Conservation (phyloP, 306 rosid species). For the Oxytropis ochrocephala region DNA sequence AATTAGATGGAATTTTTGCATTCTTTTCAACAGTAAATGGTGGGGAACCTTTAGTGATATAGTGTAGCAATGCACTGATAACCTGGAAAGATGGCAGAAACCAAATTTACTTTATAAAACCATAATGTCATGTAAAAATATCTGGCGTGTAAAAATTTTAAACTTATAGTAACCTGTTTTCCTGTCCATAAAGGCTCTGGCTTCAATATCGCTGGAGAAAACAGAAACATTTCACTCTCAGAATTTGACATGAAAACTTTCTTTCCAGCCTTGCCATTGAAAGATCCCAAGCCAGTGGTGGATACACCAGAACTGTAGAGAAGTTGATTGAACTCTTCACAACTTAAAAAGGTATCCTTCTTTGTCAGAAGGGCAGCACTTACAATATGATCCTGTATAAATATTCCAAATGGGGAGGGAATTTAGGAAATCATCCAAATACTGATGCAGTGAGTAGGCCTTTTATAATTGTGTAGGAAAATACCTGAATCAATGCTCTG, state of each 20-base stretch:
- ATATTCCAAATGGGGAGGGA: conserved; percentile 8
- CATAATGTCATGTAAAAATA: neutral
- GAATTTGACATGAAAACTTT: conserved; percentile 46
- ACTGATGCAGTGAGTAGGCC: neutral
- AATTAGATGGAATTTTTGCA: conserved; percentile 65
- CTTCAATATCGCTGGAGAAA: conserved; percentile 87
- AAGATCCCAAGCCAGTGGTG: conserved; percentile 29
- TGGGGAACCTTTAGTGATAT: conserved; percentile 56
- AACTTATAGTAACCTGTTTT: conserved; percentile 58
- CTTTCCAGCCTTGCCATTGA: conserved; percentile 42
- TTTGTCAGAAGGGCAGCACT: conserved; percentile 91
- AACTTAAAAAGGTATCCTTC: conserved; percentile 69
- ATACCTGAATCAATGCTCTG: conserved; percentile 92
- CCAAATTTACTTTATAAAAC: neutral
- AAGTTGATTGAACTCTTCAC: conserved; percentile 75
- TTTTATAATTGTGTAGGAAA: neutral
- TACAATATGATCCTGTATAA: conserved; percentile 76
- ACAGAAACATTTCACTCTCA: conserved; percentile 51
- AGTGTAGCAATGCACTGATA: conserved; percentile 72
- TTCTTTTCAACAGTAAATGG: conserved; percentile 85
- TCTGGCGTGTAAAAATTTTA: neutral
- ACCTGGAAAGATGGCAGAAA: conserved; percentile 43
- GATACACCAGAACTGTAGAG: conserved; percentile 82
- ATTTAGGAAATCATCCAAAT: neutral
- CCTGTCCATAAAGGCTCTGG: conserved; percentile 94